These are phyloP conservation scores for Coniochaeta sp. DNA, from an alignment of 2,329 filamentous ascomycete genomes.

Conservation along the genomic window DNA sequence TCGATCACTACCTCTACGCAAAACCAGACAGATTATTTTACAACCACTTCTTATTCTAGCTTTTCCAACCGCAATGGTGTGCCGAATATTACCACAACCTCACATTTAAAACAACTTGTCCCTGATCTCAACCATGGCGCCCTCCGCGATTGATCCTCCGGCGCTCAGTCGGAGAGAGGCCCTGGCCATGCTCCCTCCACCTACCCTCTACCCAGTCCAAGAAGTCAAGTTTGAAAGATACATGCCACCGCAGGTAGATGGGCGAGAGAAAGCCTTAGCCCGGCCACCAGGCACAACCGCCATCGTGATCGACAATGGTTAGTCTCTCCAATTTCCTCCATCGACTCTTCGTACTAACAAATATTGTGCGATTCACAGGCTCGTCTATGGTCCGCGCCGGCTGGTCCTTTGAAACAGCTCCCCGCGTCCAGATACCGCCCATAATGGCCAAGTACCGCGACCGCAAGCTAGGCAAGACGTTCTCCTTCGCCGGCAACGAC, in stretches of 20 bases:
- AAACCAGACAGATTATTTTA: background rate
- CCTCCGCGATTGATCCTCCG: constrained; percentile 42
- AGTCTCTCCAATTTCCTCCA: constrained; percentile 8
- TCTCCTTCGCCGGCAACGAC: constrained; percentile 86
- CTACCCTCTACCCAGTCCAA: constrained; percentile 52
- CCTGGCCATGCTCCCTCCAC: constrained; percentile 39
- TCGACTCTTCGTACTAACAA: background rate
- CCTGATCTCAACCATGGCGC: constrained; percentile 34
- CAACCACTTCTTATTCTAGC: background rate
- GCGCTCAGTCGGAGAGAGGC: constrained; percentile 27
- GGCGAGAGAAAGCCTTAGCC: constrained; percentile 60
- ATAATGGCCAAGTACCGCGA: constrained; percentile 95
- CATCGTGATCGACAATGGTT: constrained; percentile 98
- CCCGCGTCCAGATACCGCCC: constrained; percentile 73
- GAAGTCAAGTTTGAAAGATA: constrained; percentile 54
- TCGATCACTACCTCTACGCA: no score
- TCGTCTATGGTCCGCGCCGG: constrained; percentile 85
- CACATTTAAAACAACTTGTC: background rate
- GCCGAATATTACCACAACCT: background rate
- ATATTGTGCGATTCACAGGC: constrained; percentile 43
- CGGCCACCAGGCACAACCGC: constrained; percentile 52
- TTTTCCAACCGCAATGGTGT: background rate
- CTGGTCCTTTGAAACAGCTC: constrained; percentile 87
- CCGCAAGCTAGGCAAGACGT: constrained; percentile 84
- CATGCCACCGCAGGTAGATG: constrained; percentile 51